phyloP scores from a whole-genome alignment of 2,329 filamentous ascomycete genomes.

The Fusarium haematococcum region DNA sequence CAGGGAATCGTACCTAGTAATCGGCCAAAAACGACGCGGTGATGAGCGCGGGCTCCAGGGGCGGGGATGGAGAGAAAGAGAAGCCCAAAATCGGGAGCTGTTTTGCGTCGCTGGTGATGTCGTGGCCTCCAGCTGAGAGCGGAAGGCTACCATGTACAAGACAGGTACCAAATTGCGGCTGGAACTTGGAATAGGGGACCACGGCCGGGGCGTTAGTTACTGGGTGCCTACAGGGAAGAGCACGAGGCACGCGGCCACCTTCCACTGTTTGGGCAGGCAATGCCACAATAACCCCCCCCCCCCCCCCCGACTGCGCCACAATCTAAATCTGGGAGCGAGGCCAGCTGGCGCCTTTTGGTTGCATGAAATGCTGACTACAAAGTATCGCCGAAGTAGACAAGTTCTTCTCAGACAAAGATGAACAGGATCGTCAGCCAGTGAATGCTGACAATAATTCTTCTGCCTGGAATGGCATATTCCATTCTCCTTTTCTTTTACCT shows the following conservation, averaged over 20 bases:
- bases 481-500: background rate
- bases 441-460: background rate
- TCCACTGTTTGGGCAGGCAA: background rate
- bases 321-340: conserved; percentile 2
- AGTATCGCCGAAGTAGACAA: conserved; percentile 10
- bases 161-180: conserved; percentile 27
- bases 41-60: background rate
- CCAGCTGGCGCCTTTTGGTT: conserved; percentile 13
- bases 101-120: conserved; percentile 32
- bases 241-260: conserved; percentile 2
- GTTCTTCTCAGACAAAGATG: conserved; percentile 11
- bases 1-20: conserved; percentile 30
- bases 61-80: background rate
- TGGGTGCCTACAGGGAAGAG: conserved; percentile 5
- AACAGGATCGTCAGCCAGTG: background rate
- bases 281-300: background rate
- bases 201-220: conserved; percentile 2
- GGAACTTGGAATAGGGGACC: conserved; percentile 40
- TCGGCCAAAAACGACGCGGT: conserved; percentile 3
- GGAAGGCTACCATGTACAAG: conserved; percentile 12
- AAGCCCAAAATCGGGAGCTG: conserved; percentile 22
- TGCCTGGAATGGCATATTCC: background rate
- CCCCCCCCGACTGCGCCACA: conserved; percentile 27
- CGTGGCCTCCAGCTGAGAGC: conserved; percentile 35
- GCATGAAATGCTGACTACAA: conserved; percentile 13